phyloP scores from a whole-genome alignment of 345 rosid species.

The Murraya paniculata region DNA sequence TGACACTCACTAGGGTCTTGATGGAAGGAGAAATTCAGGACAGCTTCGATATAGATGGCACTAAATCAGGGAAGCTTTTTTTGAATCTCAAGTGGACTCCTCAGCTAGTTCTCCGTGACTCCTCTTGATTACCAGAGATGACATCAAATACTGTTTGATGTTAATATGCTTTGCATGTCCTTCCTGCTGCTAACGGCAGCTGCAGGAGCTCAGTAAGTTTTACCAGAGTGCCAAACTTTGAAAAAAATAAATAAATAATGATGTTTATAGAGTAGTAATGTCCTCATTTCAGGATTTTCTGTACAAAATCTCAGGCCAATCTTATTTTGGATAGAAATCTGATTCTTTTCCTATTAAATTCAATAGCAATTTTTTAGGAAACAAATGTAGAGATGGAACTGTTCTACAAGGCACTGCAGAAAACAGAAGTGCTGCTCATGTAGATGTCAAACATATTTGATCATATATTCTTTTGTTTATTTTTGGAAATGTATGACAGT shows the following conservation, averaged over 20 bases:
- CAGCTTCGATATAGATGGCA: constrained; percentile 49
- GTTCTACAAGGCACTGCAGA: neutral
- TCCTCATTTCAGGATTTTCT: neutral
- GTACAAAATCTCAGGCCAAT: neutral
- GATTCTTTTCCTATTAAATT: neutral
- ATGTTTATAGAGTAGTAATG: neutral
- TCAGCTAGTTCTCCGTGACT: constrained; percentile 55
- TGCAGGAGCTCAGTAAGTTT: neutral
- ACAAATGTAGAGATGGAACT: neutral
- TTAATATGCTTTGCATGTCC: neutral
- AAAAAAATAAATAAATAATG: neutral
- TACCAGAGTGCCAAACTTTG: neutral
- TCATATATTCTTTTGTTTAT: neutral
- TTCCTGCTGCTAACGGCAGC: neutral
- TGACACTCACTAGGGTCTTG: constrained; percentile 82
- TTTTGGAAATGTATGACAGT: neutral
- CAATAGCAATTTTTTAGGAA: neutral
- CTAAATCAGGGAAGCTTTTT: constrained; percentile 66
- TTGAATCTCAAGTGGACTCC: constrained; percentile 77
- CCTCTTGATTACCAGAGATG: constrained; percentile 21
- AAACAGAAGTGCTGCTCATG: neutral
- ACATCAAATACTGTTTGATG: neutral
- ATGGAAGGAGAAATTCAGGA: constrained; percentile 76
- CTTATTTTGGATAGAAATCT: neutral
- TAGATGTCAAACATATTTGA: neutral